Evolutionary conservation across 1,284 basidiomycete genomes (phyloP).

Genomic region (Coniferiporia weirii): DNA sequence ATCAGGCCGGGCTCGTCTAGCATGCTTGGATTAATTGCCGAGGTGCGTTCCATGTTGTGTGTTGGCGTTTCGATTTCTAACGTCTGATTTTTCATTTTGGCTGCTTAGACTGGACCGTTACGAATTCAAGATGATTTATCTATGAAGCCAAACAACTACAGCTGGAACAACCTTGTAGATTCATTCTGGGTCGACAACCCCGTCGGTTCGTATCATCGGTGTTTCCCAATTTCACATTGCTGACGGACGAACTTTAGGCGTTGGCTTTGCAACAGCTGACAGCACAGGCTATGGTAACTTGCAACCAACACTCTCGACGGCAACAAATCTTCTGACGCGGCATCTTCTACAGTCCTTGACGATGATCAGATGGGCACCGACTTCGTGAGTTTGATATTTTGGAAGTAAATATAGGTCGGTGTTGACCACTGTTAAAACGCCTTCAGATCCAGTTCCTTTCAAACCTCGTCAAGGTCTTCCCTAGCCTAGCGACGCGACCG

Average conservation of each 20-base stretch:
- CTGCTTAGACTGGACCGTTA: constrained; percentile 55
- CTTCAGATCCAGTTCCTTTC: constrained; percentile 18
- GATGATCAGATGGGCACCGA: constrained; percentile 26
- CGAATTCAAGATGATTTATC: constrained; percentile 46
- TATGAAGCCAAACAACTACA: constrained; percentile 44
- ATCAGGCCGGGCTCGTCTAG: constrained; percentile 65
- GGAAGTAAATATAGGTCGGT: not conserved
- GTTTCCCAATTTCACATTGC: constrained; percentile 2
- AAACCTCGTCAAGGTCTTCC: constrained; percentile 20
- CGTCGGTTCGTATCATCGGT: constrained; percentile 30
- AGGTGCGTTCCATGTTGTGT: constrained; percentile 23
- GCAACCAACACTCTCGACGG: not conserved
- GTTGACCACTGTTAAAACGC: not conserved
- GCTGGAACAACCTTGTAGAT: constrained; percentile 58
- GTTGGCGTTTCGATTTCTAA: not conserved
- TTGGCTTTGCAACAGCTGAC: constrained; percentile 63
- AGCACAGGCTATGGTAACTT: constrained; percentile 45
- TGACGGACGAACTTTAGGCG: constrained; percentile 35
- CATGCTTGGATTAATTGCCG: constrained; percentile 55
- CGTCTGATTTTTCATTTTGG: not conserved
- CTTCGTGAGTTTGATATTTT: constrained; percentile 22
- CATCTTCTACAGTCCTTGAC: constrained; percentile 18
- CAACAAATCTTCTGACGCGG: not conserved
- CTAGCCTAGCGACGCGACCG: constrained; percentile 16
- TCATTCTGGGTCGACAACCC: constrained; percentile 72